Conservation (phyloP, 2,329 filamentous ascomycete genomes). For the Talaromyces atroroseus region DNA sequence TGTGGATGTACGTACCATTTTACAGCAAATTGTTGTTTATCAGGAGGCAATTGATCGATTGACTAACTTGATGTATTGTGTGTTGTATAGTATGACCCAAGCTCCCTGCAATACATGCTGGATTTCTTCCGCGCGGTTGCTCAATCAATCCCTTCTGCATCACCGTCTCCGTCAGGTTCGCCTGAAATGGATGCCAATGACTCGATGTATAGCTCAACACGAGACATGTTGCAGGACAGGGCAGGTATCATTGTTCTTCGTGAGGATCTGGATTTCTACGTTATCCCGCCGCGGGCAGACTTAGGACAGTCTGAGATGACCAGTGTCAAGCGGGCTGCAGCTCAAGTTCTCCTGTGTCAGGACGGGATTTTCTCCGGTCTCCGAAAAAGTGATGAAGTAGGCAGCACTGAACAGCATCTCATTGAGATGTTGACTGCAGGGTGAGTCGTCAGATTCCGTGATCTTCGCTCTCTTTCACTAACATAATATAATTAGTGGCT, state of each 20-base stretch:
- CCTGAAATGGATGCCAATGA: constrained; percentile 63
- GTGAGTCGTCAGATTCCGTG: constrained; percentile 50
- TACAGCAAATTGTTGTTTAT: background rate
- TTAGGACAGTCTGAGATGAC: constrained; percentile 90
- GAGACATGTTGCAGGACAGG: constrained; percentile 76
- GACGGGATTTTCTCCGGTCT: constrained; percentile 94
- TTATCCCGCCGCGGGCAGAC: constrained; percentile 77
- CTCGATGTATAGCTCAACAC: constrained; percentile 61
- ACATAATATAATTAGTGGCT: constrained; percentile 58
- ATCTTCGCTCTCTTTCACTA: background rate
- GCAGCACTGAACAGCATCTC: constrained; percentile 93
- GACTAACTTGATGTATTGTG: constrained; percentile 16
- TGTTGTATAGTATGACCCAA: constrained; percentile 78
- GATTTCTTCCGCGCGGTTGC: constrained; percentile 96
- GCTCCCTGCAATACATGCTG: constrained; percentile 96
- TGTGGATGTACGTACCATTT: constrained; percentile 72
- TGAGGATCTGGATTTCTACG: constrained; percentile 96
- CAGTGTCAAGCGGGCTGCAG: constrained; percentile 88
- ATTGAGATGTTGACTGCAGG: constrained; percentile 99
- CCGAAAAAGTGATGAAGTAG: constrained; percentile 89
- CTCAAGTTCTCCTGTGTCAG: constrained; percentile 77
- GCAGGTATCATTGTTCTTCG: constrained; percentile 95
- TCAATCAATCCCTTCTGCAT: constrained; percentile 74
- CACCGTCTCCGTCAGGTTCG: constrained; percentile 60
- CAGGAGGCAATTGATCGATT: background rate